Evolutionary conservation across 805 yeast species (phyloP).

Genomic region (Pichia eremophila): DNA sequence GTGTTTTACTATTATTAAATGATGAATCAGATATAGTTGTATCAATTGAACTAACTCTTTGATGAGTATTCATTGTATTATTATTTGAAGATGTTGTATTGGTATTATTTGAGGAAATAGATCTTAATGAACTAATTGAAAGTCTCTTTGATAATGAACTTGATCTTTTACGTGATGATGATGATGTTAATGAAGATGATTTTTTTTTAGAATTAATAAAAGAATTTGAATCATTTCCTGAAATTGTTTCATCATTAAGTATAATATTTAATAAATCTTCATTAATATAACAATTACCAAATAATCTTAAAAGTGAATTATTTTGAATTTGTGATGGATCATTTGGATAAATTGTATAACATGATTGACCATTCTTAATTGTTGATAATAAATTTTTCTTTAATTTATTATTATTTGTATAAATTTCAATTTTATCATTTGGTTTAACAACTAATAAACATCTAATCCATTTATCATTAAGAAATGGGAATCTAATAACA

Average conservation of each 20-base stretch:
- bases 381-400: constrained; percentile 46
- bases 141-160: constrained; percentile 16
- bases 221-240: constrained; percentile 7
- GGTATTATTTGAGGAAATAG: not conserved
- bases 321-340: constrained; percentile 46
- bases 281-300: constrained; percentile 46
- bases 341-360: constrained; percentile 53
- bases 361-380: constrained; percentile 33
- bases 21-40: constrained; percentile 22
- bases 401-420: constrained; percentile 35
- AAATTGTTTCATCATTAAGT: constrained; percentile 16
- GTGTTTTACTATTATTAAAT: constrained; percentile 13
- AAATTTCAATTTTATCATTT: constrained; percentile 45
- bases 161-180: constrained; percentile 7
- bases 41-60: constrained; percentile 18
- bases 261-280: constrained; percentile 16
- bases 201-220: not conserved
- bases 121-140: constrained; percentile 19
- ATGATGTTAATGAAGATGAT: too few species aligned
- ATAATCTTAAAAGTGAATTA: constrained; percentile 45
- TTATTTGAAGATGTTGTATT: not conserved
- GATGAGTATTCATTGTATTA: constrained; percentile 12
- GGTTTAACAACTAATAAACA: constrained; percentile 39
- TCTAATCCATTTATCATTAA: constrained; percentile 50
- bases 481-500: constrained; percentile 48